Conservation (phyloP, 1,284 basidiomycete species). For the Quambalaria eucalypti region DNA sequence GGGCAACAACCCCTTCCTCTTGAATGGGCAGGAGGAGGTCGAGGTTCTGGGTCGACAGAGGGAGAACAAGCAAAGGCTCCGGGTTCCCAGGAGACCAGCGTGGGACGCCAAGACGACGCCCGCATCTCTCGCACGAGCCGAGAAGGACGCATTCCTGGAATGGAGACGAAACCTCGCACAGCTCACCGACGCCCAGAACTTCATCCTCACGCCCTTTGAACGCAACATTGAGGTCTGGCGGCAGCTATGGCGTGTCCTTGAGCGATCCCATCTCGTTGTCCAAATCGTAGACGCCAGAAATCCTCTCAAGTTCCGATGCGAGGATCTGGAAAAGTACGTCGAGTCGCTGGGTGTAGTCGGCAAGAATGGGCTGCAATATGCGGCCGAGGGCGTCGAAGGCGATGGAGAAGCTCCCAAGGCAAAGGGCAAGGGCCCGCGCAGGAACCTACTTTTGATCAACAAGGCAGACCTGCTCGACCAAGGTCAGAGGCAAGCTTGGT, state of each 20-base stretch:
- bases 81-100: constrained; percentile 37
- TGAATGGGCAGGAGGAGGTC: constrained; percentile 73
- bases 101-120: constrained; percentile 40
- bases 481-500: constrained; percentile 81
- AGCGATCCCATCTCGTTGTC: constrained; percentile 42
- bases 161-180: constrained; percentile 44
- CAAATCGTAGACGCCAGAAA: constrained; percentile 47
- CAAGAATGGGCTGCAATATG: constrained; percentile 80
- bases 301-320: constrained; percentile 44
- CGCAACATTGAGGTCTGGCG: constrained; percentile 46
- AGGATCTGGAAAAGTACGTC: constrained; percentile 45
- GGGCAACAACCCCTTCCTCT: constrained; percentile 68
- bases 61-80: constrained; percentile 36
- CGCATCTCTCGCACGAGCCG: constrained; percentile 39
- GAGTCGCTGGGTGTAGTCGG: constrained; percentile 57
- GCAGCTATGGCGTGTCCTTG: constrained; percentile 46
- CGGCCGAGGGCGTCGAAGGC: constrained; percentile 55
- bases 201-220: constrained; percentile 47
- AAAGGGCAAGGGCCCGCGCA: constrained; percentile 52
- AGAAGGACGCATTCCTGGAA: constrained; percentile 44
- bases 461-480: constrained; percentile 87
- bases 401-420: constrained; percentile 46
- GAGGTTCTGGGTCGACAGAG: constrained; percentile 47
- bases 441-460: constrained; percentile 80
- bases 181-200: constrained; percentile 39